These are phyloP conservation scores for Borovskyia barvae DNA, from an alignment of 208 protist genomes.

Conservation along the genomic window DNA sequence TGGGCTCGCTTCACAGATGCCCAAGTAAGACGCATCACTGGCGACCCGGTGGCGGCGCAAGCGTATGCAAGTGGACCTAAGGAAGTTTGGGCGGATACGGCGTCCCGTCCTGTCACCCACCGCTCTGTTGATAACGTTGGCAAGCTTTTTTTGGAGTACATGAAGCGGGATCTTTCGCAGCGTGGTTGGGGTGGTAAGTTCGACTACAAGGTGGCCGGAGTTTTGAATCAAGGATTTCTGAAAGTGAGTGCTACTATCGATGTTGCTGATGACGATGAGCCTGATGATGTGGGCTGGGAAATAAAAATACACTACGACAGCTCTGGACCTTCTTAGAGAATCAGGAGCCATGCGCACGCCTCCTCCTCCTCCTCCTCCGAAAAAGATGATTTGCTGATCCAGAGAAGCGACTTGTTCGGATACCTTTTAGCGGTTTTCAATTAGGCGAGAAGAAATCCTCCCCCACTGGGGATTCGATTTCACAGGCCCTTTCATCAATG, in stretches of 20 bases:
- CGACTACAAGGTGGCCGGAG: slow-evolving; percentile 79
- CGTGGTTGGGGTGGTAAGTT: slow-evolving; percentile 82
- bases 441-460: too few relatives aligned
- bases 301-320: slow-evolving; percentile 78
- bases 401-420: background rate
- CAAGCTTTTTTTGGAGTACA: slow-evolving; percentile 82
- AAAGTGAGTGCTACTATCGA: slow-evolving; percentile 67
- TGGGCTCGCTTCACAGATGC: slow-evolving; percentile 66
- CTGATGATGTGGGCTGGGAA: slow-evolving; percentile 60
- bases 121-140: slow-evolving; percentile 76
- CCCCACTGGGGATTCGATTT: too few relatives aligned
- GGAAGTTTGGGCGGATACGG: slow-evolving; percentile 74
- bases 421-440: background rate
- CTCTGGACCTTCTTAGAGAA: slow-evolving; percentile 12
- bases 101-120: slow-evolving; percentile 51
- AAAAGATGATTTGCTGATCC: background rate
- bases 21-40: slow-evolving; percentile 30
- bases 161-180: slow-evolving; percentile 62
- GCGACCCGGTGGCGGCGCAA: slow-evolving; percentile 22
- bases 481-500: too few relatives aligned
- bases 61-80: slow-evolving; percentile 28
- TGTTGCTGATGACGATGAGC: slow-evolving; percentile 29
- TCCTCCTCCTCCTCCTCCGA: background rate
- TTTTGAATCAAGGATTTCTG: slow-evolving; percentile 68
- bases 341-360: too few relatives aligned